Percentiles rank a stretch among this genome's conserved stretches.
phyloP scores from a whole-genome alignment of 495 filamentous ascomycete species.

The Penicillium taxi region DNA sequence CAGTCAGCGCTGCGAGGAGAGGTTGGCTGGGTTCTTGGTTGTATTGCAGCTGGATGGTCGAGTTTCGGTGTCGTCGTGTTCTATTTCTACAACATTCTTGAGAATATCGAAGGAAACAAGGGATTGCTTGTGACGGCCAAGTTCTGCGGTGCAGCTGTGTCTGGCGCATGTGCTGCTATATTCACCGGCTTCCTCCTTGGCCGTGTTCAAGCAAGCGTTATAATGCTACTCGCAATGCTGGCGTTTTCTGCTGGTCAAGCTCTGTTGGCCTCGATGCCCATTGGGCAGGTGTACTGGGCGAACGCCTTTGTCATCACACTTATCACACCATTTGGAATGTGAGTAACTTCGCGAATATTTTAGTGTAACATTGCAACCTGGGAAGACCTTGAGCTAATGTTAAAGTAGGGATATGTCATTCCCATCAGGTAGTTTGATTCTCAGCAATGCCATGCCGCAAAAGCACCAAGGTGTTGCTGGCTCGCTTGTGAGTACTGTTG shows the following conservation, averaged over 20 bases:
- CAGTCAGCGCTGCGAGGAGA: constrained; percentile 41
- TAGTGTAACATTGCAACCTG: constrained; percentile 21
- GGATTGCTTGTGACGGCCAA: constrained; percentile 34
- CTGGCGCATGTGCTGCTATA: constrained; percentile 35
- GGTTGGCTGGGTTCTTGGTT: constrained; percentile 46
- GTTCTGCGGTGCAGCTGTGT: constrained; percentile 27
- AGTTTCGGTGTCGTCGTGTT: constrained; percentile 46
- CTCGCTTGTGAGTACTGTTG: constrained; percentile 54
- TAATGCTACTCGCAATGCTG: constrained; percentile 45
- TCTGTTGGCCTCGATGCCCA: constrained; percentile 27
- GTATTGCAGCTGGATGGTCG: constrained; percentile 49
- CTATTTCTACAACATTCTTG: constrained; percentile 38
- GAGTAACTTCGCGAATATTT: too few species aligned
- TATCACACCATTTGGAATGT: constrained; percentile 49
- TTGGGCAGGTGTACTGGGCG: constrained; percentile 38
- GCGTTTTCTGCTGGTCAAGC: constrained; percentile 34
- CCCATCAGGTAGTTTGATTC: constrained; percentile 28
- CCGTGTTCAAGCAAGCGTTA: constrained; percentile 26
- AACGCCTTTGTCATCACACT: constrained; percentile 39
- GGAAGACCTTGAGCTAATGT: constrained; percentile 10
- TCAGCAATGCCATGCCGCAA: constrained; percentile 26
- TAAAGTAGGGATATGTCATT: constrained; percentile 30
- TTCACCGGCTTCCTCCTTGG: constrained; percentile 37
- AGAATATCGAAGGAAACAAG: constrained; percentile 21
- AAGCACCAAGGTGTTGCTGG: constrained; percentile 45